Base-by-base conservation (phyloP, 371 early-diverging fungal genomes). In the Coemansia sp. region DNA sequence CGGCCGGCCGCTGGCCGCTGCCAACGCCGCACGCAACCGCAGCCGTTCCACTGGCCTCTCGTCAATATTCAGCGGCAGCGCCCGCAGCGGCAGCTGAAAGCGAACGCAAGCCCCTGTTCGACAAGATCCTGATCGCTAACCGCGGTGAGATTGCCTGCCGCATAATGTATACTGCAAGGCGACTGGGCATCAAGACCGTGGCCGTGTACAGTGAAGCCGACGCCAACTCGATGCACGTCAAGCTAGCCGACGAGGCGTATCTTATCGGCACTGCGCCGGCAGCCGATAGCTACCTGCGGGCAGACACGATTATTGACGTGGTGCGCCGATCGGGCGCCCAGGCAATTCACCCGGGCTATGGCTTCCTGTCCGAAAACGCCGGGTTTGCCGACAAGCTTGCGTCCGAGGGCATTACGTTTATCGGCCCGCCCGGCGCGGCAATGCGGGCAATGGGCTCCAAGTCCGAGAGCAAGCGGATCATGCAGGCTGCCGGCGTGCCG, bases 401-500 rank as follows among this genome's bases (percentile, higher is more conserved):
- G 10, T 80, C 83, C 26, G 85, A 83, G 47, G 84, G 86, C 2
- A 70, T 85, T 9, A 74, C 70, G 10, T 99, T 99, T 76, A 95
- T 99, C 66, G 99, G 99, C 6, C 99, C 99, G 31, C 88, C 90
- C 3, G 86, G 84, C 20, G 79, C 86, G 51, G 92, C 96, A n/a
- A 98, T 99, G 86, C 79, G 86, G 4, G 84, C 91, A 38, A 93
- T 99, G 93, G 97, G 97, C 5, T 93, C 93, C 36, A 99, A 99
- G 82, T 92, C 91, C 69, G 94, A 90, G 76, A 90, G 92, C 55
- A 97, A 97, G 73, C 85, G 84, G 55, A 96, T 97, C 65, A 94
- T 94, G 92, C 80, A 86, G 70, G 81, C 80, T 4, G 96, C 97
- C 30, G 84, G 87, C 36, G 97, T 97, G 4, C 93, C 93, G 38